These are phyloP conservation scores for Mycena amicta DNA, from an alignment of 768 basidiomycete genomes.

Conservation along the genomic window DNA sequence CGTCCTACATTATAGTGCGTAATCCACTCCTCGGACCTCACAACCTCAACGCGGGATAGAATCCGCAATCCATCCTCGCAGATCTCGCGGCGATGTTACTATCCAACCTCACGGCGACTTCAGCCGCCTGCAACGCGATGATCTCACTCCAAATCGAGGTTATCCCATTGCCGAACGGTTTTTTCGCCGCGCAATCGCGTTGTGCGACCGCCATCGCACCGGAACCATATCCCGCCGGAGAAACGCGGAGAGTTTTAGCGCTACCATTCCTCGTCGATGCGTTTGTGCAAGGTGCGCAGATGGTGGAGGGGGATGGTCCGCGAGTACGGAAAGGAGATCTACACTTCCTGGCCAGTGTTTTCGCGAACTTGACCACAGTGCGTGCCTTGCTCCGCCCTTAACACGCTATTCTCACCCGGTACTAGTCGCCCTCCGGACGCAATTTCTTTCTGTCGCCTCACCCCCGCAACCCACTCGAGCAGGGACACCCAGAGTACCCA, in stretches of 20 bases:
- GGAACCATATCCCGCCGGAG: constrained; percentile 64
- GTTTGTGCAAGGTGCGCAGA: constrained; percentile 73
- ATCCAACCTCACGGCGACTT: constrained; percentile 87
- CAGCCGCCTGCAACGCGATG: constrained; percentile 64
- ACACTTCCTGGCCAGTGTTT: constrained; percentile 92
- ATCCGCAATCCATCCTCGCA: constrained; percentile 87
- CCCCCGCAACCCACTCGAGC: constrained; percentile 48
- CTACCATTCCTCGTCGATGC: constrained; percentile 88
- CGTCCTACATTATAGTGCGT: constrained; percentile 88
- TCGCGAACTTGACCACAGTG: constrained; percentile 87
- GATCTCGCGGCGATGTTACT: constrained; percentile 97
- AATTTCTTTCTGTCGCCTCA: constrained; percentile 76
- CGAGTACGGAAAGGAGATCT: constrained; percentile 72
- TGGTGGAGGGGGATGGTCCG: constrained; percentile 53
- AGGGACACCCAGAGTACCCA: constrained; percentile 66
- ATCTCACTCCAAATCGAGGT: constrained; percentile 68
- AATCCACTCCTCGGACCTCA: constrained; percentile 8
- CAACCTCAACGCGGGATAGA: constrained; percentile 46
- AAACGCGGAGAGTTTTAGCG: constrained; percentile 57
- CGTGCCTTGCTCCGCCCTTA: constrained; percentile 28
- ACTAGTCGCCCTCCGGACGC: constrained; percentile 78
- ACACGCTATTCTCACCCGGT: constrained; percentile 3
- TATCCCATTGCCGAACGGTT: constrained; percentile 54
- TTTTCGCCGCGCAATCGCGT: constrained; percentile 76
- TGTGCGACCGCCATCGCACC: constrained; percentile 80